These are phyloP conservation scores for Apiospora phragmitis DNA, from an alignment of 2,329 filamentous ascomycete genomes.

Conservation along the genomic window DNA sequence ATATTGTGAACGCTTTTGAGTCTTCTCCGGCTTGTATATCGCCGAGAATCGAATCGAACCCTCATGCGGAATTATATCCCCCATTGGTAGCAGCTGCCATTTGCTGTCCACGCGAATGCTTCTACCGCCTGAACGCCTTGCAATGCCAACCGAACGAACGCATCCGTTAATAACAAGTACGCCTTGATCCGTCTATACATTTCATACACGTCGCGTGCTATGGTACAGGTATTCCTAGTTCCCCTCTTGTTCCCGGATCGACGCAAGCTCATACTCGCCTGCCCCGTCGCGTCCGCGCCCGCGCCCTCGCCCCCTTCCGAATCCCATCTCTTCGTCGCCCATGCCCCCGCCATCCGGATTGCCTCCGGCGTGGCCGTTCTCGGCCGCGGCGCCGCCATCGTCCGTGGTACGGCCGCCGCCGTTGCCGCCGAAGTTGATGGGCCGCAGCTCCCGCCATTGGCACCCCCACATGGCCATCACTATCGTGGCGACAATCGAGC, in stretches of 20 bases:
- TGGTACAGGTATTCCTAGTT: neutral
- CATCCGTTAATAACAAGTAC: conserved; percentile 3
- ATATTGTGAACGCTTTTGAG: neutral
- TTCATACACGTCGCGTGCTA: neutral
- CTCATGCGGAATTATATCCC: neutral
- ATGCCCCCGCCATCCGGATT: conserved; percentile 21
- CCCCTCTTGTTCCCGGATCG: neutral
- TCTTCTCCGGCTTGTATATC: too few relatives aligned
- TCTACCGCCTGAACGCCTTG: conserved; percentile 8
- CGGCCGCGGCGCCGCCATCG: conserved; percentile 35
- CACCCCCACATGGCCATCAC: conserved; percentile 86
- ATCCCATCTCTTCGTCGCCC: conserved; percentile 50
- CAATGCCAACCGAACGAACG: neutral
- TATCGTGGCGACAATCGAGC: conserved; percentile 46
- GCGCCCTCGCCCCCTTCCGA: conserved; percentile 49
- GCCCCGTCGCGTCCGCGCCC: conserved; percentile 55
- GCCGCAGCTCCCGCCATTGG: conserved; percentile 83
- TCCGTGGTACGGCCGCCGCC: conserved; percentile 33
- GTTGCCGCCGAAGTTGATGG: conserved; percentile 79
- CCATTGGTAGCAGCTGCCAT: neutral
- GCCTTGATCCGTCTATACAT: conserved; percentile 2
- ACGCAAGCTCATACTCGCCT: conserved; percentile 67
- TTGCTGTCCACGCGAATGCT: conserved; percentile 1
- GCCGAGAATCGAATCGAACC: neutral
- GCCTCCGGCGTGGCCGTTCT: conserved; percentile 17